These are phyloP conservation scores for Acacia pycnantha DNA, from an alignment of 331 rosid genomes.

Conservation along the genomic window DNA sequence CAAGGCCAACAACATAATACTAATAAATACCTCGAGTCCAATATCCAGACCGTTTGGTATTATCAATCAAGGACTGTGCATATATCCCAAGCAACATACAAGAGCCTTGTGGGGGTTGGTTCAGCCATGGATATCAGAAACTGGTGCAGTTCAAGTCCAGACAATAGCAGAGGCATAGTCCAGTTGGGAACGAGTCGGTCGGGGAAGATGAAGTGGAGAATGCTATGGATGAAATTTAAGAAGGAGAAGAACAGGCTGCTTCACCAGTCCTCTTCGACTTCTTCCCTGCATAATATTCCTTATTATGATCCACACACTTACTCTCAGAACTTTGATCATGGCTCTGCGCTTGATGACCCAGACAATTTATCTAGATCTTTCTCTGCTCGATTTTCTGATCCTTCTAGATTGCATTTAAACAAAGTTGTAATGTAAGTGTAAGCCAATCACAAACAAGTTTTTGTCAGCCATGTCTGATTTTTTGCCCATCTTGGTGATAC, in stretches of 20 bases:
- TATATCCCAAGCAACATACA: background rate
- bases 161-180: slow-evolving; percentile 24
- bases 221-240: slow-evolving; percentile 44
- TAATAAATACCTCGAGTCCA: background rate
- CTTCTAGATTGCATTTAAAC: slow-evolving; percentile 32
- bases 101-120: background rate
- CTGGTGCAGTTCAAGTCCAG: slow-evolving; percentile 30
- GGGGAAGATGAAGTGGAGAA: slow-evolving; percentile 37
- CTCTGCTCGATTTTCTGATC: slow-evolving; percentile 35
- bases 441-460: background rate
- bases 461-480: background rate
- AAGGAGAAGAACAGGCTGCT: slow-evolving; percentile 47
- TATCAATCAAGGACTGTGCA: background rate
- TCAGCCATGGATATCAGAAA: slow-evolving; percentile 42
- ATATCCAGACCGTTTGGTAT: background rate
- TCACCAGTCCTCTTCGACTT: slow-evolving; percentile 24
- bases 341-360: slow-evolving; percentile 37
- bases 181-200: slow-evolving; percentile 28
- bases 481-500: background rate
- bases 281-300: slow-evolving; percentile 12
- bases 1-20: background rate
- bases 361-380: slow-evolving; percentile 47
- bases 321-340: slow-evolving; percentile 53
- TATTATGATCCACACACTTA: slow-evolving; percentile 49
- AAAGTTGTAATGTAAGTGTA: slow-evolving; percentile 24